These are phyloP conservation scores for Hordeum marinum DNA, from an alignment of 176 grass and related monocot genomes.

Conservation along the genomic window DNA sequence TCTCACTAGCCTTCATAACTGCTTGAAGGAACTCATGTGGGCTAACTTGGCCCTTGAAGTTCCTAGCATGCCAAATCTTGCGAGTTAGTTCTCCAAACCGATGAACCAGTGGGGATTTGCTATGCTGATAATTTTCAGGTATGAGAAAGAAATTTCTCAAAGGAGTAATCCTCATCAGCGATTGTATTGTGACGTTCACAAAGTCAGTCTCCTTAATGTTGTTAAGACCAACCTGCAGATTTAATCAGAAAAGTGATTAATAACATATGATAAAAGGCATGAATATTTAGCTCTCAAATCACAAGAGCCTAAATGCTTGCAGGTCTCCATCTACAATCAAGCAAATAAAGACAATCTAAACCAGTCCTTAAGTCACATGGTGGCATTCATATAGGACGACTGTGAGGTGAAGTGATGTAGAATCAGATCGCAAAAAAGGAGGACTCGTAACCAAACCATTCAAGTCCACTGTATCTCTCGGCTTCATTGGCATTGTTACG, in stretches of 20 bases:
- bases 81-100: slow-evolving; percentile 93
- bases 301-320: not conserved
- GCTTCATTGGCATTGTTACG: not conserved
- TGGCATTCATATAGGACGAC: not conserved
- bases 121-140: slow-evolving; percentile 88
- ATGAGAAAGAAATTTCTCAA: slow-evolving; percentile 99
- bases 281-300: slow-evolving; percentile 1
- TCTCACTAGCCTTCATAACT: slow-evolving; percentile 92
- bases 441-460: not conserved
- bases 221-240: slow-evolving; percentile 96
- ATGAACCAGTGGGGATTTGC: slow-evolving; percentile 89
- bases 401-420: not conserved
- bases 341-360: slow-evolving; percentile 2
- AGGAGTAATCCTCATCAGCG: slow-evolving; percentile 93
- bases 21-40: slow-evolving; percentile 99
- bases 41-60: slow-evolving; percentile 99
- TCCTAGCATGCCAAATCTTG: slow-evolving; percentile 96
- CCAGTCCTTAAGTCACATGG: not conserved
- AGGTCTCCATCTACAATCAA: not conserved
- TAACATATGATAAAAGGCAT: slow-evolving; percentile 5
- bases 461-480: not conserved
- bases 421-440: not conserved
- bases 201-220: slow-evolving; percentile 99
- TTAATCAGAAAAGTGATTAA: slow-evolving; percentile 6
- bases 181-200: slow-evolving; percentile 97